Conservation (phyloP, 306 rosid genomes). For the Medicago arabica region DNA sequence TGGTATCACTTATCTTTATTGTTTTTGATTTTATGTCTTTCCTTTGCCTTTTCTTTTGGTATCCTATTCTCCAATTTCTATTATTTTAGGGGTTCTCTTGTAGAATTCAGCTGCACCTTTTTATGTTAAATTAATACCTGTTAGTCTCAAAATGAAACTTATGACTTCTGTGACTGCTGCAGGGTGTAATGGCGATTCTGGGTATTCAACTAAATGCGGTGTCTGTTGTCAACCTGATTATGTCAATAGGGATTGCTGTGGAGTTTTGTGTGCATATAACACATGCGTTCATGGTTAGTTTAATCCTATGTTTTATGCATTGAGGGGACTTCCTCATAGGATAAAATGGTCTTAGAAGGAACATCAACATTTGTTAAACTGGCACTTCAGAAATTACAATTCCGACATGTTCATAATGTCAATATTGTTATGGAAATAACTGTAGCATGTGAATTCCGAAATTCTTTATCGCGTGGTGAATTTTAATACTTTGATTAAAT, state of each 20-base stretch:
- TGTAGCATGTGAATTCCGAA: conserved; percentile 27
- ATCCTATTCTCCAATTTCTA: conserved; percentile 19
- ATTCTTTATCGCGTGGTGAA: conserved; percentile 16
- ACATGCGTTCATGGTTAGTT: conserved; percentile 93
- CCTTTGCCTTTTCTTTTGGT: conserved; percentile 22
- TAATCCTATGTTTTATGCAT: conserved; percentile 31
- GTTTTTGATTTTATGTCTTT: conserved; percentile 27
- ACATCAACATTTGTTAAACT: conserved; percentile 15
- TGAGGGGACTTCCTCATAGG: conserved; percentile 19
- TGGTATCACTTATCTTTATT: conserved; percentile 59
- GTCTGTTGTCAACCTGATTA: conserved; percentile 90
- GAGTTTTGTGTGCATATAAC: conserved; percentile 94
- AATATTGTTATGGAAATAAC: conserved; percentile 13
- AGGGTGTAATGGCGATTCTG: conserved; percentile 97
- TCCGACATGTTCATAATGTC: background rate
- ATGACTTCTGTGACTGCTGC: conserved; percentile 49
- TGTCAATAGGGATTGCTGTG: conserved; percentile 95
- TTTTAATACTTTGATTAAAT: conserved; percentile 30
- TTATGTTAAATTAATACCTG: conserved; percentile 7
- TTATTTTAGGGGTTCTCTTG: background rate
- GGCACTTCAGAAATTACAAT: conserved; percentile 6
- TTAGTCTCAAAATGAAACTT: conserved; percentile 29
- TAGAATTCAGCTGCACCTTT: conserved; percentile 2
- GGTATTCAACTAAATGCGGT: conserved; percentile 93
- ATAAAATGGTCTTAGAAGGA: conserved; percentile 23